These are phyloP conservation scores for Apiospora phragmitis DNA, from an alignment of 2,329 filamentous ascomycete species.

Conservation along the genomic window DNA sequence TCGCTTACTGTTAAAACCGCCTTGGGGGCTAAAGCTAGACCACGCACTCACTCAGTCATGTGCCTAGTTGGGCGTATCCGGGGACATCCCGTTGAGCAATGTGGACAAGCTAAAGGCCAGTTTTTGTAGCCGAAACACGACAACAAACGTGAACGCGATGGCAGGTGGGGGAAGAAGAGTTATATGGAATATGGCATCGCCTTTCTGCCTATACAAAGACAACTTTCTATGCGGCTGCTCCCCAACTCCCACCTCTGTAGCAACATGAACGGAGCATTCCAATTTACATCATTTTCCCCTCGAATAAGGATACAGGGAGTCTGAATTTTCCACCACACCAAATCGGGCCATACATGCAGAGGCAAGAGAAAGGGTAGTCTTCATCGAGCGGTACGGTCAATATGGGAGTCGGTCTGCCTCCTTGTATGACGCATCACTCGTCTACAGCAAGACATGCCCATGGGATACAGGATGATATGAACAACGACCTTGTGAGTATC, in stretches of 20 bases:
- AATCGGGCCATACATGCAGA: neutral
- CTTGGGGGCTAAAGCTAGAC: neutral
- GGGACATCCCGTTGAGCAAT: neutral
- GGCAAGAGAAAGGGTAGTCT: neutral
- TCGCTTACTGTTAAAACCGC: neutral
- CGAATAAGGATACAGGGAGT: neutral
- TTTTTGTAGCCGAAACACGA: neutral
- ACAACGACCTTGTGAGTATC: neutral
- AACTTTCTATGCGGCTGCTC: neutral
- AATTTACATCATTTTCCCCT: neutral
- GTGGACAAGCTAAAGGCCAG: neutral
- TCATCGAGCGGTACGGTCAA: neutral
- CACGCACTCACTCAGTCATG: too few relatives aligned
- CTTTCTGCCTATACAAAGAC: neutral
- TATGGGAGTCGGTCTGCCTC: neutral
- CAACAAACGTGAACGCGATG: neutral
- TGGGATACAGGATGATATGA: neutral
- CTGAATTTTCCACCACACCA: neutral
- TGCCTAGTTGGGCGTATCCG: neutral
- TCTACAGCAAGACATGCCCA: neutral
- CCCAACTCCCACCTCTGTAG: too few relatives aligned
- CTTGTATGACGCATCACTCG: too few relatives aligned
- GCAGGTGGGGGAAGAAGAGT: neutral
- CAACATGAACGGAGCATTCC: neutral
- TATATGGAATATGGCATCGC: neutral